phyloP scores from a whole-genome alignment of 2,329 filamentous ascomycete species.

The Gnomoniopsis smithogilvyi region DNA sequence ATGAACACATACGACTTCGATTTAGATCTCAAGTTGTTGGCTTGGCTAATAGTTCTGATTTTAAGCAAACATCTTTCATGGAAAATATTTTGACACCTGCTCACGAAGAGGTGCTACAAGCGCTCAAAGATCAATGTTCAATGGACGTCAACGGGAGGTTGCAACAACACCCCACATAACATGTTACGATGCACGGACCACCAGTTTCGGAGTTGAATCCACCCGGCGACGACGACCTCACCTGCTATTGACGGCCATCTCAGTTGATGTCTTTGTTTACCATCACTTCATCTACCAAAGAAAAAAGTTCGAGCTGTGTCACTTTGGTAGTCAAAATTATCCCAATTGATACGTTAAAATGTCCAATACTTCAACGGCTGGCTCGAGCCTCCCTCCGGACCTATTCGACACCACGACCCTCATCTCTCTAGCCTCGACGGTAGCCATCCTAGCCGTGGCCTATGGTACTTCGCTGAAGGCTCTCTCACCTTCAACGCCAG shows the following conservation, averaged over 20 bases:
- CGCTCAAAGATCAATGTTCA: no score
- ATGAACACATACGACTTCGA: no score
- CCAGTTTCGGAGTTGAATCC: neutral
- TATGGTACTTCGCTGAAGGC: slow-evolving; percentile 45
- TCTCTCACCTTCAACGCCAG: slow-evolving; percentile 46
- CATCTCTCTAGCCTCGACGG: slow-evolving; percentile 52
- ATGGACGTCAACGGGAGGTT: no score
- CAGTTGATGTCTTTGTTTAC: neutral
- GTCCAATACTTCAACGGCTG: slow-evolving; percentile 2
- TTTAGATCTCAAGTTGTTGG: no score
- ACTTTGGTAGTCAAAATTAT: neutral
- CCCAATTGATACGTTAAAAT: neutral
- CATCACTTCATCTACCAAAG: no score
- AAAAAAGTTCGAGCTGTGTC: no score
- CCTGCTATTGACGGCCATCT: neutral
- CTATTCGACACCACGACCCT: slow-evolving; percentile 60
- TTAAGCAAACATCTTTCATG: no score
- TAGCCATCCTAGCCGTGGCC: slow-evolving; percentile 49
- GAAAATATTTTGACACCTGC: no score
- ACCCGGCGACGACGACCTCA: neutral
- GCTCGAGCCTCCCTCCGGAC: slow-evolving; percentile 43
- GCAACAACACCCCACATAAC: no score
- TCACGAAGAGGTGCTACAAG: no score
- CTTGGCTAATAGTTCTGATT: no score
- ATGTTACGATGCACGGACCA: neutral